These are phyloP conservation scores for Neurospora cerealis DNA, from an alignment of 495 filamentous ascomycete genomes.

Conservation along the genomic window DNA sequence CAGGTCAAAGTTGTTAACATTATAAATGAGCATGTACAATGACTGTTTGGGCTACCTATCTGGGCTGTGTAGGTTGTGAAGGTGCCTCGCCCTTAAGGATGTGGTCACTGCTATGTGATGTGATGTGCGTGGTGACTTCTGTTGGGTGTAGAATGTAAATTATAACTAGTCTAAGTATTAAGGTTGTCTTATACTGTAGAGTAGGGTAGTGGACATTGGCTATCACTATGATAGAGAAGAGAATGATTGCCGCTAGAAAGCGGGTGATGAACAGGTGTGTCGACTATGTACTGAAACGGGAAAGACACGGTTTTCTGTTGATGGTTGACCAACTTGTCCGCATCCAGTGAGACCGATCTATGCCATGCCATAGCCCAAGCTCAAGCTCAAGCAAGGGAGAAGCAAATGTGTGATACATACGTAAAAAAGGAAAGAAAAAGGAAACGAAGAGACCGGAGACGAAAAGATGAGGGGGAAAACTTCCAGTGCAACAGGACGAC, in stretches of 20 bases:
- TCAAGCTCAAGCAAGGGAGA: not conserved
- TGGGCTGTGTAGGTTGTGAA: too few species aligned
- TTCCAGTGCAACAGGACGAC: not conserved
- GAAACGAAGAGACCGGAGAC: not conserved
- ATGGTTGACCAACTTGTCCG: not conserved
- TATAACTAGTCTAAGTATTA: not conserved
- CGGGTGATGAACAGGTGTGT: not conserved
- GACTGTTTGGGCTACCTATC: too few species aligned
- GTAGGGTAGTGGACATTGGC: not conserved
- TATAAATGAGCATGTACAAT: too few species aligned
- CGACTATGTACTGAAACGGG: not conserved
- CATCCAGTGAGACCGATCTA: not conserved
- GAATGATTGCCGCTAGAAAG: not conserved
- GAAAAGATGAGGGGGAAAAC: not conserved
- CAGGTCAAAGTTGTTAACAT: too few species aligned
- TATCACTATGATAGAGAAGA: not conserved
- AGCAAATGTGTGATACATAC: not conserved
- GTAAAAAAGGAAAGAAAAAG: not conserved
- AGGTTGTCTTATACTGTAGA: not conserved
- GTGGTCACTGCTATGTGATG: too few species aligned
- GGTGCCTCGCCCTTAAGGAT: too few species aligned
- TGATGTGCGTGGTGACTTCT: too few species aligned
- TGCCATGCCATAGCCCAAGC: not conserved
- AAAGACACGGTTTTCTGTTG: not conserved
- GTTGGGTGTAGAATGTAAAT: too few species aligned